These are phyloP conservation scores for Alloteropsis semialata DNA, from an alignment of 176 grass and related monocot species.

Conservation along the genomic window DNA sequence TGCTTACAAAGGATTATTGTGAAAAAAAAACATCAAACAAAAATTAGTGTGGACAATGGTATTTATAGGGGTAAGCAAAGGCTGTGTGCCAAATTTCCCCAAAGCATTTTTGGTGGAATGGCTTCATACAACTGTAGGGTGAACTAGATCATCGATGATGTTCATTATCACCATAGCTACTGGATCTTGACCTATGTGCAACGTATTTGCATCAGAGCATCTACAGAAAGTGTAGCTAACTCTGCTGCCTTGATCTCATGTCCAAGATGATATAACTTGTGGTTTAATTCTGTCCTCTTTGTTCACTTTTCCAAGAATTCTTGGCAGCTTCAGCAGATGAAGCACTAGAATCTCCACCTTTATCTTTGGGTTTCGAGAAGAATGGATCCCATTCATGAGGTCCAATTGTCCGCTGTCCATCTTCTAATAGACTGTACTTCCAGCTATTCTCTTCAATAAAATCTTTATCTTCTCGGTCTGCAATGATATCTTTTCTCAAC, in stretches of 20 bases:
- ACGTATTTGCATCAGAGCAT: conserved; percentile 20
- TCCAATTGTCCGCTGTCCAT: conserved; percentile 58
- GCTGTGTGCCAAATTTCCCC: conserved; percentile 10
- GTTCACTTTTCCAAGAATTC: conserved; percentile 86
- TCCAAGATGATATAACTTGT: conserved; percentile 6
- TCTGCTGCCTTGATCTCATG: background rate
- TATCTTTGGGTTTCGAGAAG: conserved; percentile 93
- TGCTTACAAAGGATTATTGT: conserved; percentile 50
- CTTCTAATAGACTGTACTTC: conserved; percentile 86
- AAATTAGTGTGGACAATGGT: conserved; percentile 31
- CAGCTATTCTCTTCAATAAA: conserved; percentile 93
- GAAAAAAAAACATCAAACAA: background rate
- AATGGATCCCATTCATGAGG: conserved; percentile 95
- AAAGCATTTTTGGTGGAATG: conserved; percentile 19
- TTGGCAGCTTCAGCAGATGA: conserved; percentile 69
- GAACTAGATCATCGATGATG: conserved; percentile 37
- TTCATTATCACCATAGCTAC: conserved; percentile 32
- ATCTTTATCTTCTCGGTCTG: conserved; percentile 63
- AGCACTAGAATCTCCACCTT: conserved; percentile 46
- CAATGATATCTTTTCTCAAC: conserved; percentile 75
- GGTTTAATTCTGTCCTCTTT: conserved; percentile 49
- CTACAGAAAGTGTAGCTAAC: conserved; percentile 2
- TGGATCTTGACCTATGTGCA: conserved; percentile 14
- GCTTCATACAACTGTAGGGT: conserved; percentile 32
- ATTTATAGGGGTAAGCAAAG: conserved; percentile 37